These are phyloP conservation scores for Chaetomium strumarium DNA, from an alignment of 2,329 filamentous ascomycete species.

Conservation along the genomic window DNA sequence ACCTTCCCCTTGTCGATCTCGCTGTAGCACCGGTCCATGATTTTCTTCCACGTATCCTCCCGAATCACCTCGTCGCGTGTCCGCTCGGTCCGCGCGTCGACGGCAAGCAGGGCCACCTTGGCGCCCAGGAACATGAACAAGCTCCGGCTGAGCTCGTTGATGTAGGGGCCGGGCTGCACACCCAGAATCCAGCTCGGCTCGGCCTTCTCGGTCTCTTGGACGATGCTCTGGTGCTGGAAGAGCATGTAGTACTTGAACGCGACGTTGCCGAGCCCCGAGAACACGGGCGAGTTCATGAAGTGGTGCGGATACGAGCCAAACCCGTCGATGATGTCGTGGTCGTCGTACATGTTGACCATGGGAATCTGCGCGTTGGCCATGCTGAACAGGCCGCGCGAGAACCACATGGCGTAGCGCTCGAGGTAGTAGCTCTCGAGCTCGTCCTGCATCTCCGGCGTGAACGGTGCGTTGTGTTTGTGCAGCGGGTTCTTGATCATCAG, in stretches of 20 bases:
- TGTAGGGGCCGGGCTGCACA: conserved; percentile 76
- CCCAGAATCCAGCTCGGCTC: conserved; percentile 93
- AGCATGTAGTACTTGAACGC: conserved; percentile 99
- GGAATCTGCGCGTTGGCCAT: conserved; percentile 91
- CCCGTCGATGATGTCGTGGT: conserved; percentile 87
- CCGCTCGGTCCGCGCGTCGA: conserved; percentile 88
- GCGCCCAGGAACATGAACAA: conserved; percentile 79
- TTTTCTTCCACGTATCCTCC: conserved; percentile 74
- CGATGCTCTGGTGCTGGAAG: conserved; percentile 90
- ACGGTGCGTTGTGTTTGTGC: conserved; percentile 72
- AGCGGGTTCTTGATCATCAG: conserved; percentile 70
- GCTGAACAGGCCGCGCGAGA: conserved; percentile 90
- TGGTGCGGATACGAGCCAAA: conserved; percentile 89
- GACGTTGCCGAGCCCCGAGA: conserved; percentile 80
- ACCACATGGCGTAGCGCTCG: conserved; percentile 87
- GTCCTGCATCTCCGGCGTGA: conserved; percentile 75
- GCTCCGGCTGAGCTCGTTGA: conserved; percentile 77
- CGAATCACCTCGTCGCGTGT: conserved; percentile 75
- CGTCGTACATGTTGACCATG: conserved; percentile 98
- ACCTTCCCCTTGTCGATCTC: conserved; percentile 81
- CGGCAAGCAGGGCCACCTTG: conserved; percentile 72
- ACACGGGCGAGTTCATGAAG: conserved; percentile 86
- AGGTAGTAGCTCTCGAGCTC: conserved; percentile 88
- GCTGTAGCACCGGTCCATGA: conserved; percentile 78
- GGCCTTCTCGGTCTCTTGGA: conserved; percentile 69